Evolutionary conservation across 805 yeast species (phyloP).

Genomic region (Barnettozyma sucrosica): DNA sequence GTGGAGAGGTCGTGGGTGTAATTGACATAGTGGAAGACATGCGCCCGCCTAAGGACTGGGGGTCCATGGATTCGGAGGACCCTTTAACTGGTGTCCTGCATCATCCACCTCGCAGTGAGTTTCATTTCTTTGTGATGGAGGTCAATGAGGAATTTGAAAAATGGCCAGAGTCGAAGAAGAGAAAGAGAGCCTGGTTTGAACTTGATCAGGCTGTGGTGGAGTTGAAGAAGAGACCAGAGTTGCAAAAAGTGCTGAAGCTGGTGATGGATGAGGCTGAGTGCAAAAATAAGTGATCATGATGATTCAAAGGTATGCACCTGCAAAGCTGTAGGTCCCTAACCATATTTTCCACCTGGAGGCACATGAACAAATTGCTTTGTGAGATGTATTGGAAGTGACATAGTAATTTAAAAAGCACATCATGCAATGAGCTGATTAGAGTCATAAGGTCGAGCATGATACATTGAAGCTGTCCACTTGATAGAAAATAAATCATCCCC

Average conservation of each 20-base stretch:
- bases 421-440: too few relatives aligned
- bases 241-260: conserved; percentile 22
- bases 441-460: too few relatives aligned
- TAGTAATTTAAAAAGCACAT: too few relatives aligned
- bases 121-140: conserved; percentile 77
- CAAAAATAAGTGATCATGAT: background rate
- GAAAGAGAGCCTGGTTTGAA: conserved; percentile 73
- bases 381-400: too few relatives aligned
- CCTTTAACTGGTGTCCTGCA: conserved; percentile 25
- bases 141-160: conserved; percentile 46
- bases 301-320: background rate
- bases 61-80: conserved; percentile 21
- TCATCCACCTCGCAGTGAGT: conserved; percentile 73
- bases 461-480: too few relatives aligned
- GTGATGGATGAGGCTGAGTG: background rate
- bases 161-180: conserved; percentile 70
- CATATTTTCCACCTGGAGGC: too few relatives aligned
- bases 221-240: conserved; percentile 58
- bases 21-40: conserved; percentile 66
- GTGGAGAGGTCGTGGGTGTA: conserved; percentile 49
- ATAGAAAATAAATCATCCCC: too few relatives aligned
- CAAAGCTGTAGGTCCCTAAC: background rate
- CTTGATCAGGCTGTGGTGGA: conserved; percentile 63
- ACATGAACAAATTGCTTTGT: too few relatives aligned
- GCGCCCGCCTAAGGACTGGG: conserved; percentile 44